phyloP scores from a whole-genome alignment of 345 rosid genomes.

The Salix viminalis region DNA sequence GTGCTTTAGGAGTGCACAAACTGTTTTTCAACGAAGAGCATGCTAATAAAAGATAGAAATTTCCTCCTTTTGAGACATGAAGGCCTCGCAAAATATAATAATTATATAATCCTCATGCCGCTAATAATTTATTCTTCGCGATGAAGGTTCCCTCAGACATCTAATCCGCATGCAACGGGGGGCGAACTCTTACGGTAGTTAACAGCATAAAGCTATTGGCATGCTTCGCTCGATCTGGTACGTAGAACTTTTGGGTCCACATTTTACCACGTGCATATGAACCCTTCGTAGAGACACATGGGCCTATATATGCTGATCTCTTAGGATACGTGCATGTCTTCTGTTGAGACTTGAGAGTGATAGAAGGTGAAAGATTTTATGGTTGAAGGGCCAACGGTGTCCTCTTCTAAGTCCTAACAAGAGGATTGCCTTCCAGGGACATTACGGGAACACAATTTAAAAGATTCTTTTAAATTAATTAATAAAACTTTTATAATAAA shows the following conservation, averaged over 20 bases:
- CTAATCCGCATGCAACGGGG: slow-evolving; percentile 4
- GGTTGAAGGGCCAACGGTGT: neutral
- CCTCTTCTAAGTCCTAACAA: neutral
- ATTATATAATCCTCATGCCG: neutral
- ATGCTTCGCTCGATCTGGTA: neutral
- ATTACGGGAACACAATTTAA: neutral
- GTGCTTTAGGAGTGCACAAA: too few relatives aligned
- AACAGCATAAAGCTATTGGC: neutral
- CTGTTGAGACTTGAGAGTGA: neutral
- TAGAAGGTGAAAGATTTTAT: slow-evolving; percentile 5
- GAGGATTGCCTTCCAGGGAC: neutral
- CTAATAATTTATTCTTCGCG: slow-evolving; percentile 4
- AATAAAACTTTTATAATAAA: too few relatives aligned
- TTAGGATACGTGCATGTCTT: slow-evolving; percentile 17
- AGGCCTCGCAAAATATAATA: neutral
- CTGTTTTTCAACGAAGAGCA: neutral
- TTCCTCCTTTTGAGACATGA: neutral
- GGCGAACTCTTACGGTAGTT: neutral
- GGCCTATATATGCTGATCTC: slow-evolving; percentile 35
- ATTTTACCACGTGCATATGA: slow-evolving; percentile 31
- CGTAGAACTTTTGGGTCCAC: slow-evolving; percentile 24
- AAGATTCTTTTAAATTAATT: neutral
- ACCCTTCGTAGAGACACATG: slow-evolving; percentile 21
- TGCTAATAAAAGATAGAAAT: neutral
- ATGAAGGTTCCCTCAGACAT: neutral